Base-by-base conservation (phyloP, 345 rosid genomes). In the Brassica cretica region DNA sequence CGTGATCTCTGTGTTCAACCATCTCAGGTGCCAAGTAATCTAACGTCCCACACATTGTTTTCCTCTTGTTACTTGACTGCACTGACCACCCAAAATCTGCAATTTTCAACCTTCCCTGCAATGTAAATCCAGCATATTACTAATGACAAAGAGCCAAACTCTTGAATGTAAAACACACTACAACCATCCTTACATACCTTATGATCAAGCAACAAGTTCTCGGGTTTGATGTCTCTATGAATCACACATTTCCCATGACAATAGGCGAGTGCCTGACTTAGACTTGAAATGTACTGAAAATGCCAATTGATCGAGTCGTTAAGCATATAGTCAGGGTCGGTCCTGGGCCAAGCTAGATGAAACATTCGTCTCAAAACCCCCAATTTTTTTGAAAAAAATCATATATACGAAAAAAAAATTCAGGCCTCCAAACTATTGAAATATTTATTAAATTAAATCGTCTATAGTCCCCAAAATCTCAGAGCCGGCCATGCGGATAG, bases 1-100 rank as follows among this genome's bases (percentile, higher is more conserved):
- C 99, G 60, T 93, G 96, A 75, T 90, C 95, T 85, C 82, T 90
- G 8, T 89, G 88, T 80, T 93, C 98, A 18, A 96, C 98, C 96
- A 93, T 90, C 84, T 96, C 98, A 16, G 98, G 99, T 64, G 98
- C 98, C 51, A 96, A 85, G 68, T 96, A 93, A 73, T 96, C 99
- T 76, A 96, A 77, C 5, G 99, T 93, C 56, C 99, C 99, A 77
- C 99, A 96, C 98, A 93, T 89, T 9, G 98, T 96, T 81, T 76
- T 89, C 61, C 99, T 90, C 86, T 91, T 96, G 86, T 84, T 82
- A 82, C 81, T 86, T 18, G 99, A 93, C 82, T 96, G 99, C n/a
- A 96, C 97, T 8, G 98, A 91, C 99, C 98, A 91, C 27, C 99
- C 97, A 75, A 96, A 96, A 67, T 93, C 99, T 0, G 94, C 99